Evolutionary conservation across 1,284 basidiomycete species (phyloP).

Genomic region (Sanghuangporus baumii): DNA sequence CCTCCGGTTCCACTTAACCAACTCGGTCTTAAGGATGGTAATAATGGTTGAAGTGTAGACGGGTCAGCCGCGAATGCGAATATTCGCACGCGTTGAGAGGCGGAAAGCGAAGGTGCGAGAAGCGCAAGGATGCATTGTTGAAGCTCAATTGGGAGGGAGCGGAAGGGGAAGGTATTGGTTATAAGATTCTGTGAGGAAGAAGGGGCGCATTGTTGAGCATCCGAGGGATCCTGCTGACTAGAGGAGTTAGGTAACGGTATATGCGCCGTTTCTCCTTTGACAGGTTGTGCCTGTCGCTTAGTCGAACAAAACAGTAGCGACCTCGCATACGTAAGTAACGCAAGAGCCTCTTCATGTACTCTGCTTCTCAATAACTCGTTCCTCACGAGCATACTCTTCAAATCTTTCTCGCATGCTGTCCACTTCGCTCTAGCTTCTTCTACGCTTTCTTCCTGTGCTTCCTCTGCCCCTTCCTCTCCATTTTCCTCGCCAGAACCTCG

Average conservation of each 20-base stretch:
- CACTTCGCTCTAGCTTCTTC: slow-evolving; percentile 3
- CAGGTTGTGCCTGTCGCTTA: neutral
- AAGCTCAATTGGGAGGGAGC: slow-evolving; percentile 52
- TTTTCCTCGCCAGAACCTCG: slow-evolving; percentile 29
- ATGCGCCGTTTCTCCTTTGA: neutral
- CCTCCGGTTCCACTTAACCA: neutral
- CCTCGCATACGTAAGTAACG: slow-evolving; percentile 47
- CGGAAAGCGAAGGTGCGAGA: slow-evolving; percentile 52
- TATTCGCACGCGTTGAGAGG: slow-evolving; percentile 49
- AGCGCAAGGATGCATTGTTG: slow-evolving; percentile 53
- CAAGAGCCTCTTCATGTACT: slow-evolving; percentile 44
- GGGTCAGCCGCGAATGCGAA: slow-evolving; percentile 48
- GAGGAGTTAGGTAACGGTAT: neutral
- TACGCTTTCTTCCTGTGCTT: neutral
- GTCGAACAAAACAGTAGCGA: slow-evolving; percentile 36
- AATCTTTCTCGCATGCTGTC: slow-evolving; percentile 26
- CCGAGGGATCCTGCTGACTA: neutral
- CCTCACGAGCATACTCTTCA: slow-evolving; percentile 38
- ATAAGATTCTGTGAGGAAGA: neutral
- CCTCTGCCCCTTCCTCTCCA: slow-evolving; percentile 5
- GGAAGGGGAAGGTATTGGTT: slow-evolving; percentile 30
- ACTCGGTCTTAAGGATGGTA: slow-evolving; percentile 28
- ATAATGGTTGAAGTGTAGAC: slow-evolving; percentile 48
- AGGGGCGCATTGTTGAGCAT: neutral
- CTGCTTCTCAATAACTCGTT: slow-evolving; percentile 43